Percentiles rank a stretch among this genome's conserved stretches.
phyloP scores from a whole-genome alignment of 1,284 basidiomycete species.

The Trichosporon sp. region DNA sequence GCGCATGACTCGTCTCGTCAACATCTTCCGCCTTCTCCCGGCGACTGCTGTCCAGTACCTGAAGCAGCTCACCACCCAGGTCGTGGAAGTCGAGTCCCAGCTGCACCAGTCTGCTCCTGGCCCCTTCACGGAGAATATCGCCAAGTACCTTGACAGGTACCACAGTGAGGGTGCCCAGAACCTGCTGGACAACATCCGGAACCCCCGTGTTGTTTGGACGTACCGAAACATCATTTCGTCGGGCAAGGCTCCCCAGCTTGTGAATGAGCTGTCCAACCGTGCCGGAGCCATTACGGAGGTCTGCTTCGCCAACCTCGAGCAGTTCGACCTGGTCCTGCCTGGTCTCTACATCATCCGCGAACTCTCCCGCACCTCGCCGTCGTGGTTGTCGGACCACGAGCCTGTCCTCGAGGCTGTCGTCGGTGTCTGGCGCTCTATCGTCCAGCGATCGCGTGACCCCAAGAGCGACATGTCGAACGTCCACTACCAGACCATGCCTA shows the following conservation, averaged over 20 bases:
- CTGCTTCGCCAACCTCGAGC: conserved; percentile 57
- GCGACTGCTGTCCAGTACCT: conserved; percentile 90
- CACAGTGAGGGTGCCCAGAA: conserved; percentile 77
- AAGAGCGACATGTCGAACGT: conserved; percentile 48
- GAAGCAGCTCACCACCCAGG: conserved; percentile 73
- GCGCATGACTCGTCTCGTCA: conserved; percentile 88
- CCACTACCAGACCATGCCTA: conserved; percentile 62
- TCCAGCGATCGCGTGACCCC: conserved; percentile 37
- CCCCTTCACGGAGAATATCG: conserved; percentile 91
- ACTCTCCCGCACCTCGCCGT: conserved; percentile 62
- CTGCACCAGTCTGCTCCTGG: conserved; percentile 85
- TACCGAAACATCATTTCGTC: conserved; percentile 75
- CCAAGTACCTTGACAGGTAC: conserved; percentile 87
- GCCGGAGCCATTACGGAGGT: conserved; percentile 60
- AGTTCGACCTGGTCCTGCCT: conserved; percentile 59
- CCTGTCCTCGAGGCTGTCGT: conserved; percentile 66
- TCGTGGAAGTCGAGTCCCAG: conserved; percentile 89
- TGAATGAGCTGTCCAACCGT: conserved; percentile 66
- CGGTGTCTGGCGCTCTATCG: conserved; percentile 62
- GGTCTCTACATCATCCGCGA: conserved; percentile 74
- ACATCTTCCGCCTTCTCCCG: conserved; percentile 94
- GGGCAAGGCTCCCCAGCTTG: conserved; percentile 67
- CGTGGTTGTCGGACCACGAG: conserved; percentile 55
- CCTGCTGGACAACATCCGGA: conserved; percentile 73
- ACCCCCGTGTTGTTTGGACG: conserved; percentile 70